Evolutionary conservation across 257 asterid species (phyloP).

Genomic region (Nicotiana paniculata): DNA sequence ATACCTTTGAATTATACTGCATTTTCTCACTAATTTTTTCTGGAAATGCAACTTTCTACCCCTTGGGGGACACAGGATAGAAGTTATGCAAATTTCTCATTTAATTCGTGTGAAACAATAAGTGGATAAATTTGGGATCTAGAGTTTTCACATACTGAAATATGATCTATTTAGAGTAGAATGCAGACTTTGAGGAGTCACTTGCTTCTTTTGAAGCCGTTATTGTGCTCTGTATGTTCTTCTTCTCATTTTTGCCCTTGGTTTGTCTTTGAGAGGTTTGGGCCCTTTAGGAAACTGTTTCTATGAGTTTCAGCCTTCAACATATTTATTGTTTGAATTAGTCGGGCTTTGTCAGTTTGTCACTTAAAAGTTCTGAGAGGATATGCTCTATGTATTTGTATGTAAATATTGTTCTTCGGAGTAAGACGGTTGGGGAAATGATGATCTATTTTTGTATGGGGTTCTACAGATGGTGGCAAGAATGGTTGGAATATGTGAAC

Average conservation of each 20-base stretch:
- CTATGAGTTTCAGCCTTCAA: background rate
- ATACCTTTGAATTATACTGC: background rate
- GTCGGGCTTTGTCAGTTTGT: background rate
- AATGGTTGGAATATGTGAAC: conserved; percentile 89
- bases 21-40: background rate
- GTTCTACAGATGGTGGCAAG: conserved; percentile 94
- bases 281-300: background rate
- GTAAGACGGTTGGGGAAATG: background rate
- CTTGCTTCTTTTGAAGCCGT: background rate
- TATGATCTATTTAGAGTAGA: background rate
- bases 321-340: background rate
- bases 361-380: background rate
- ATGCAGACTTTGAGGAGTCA: background rate
- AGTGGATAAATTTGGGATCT: background rate
- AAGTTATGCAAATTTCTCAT: background rate
- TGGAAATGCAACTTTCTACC: background rate
- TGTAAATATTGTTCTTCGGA: background rate
- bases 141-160: background rate
- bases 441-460: background rate
- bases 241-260: background rate
- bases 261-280: background rate
- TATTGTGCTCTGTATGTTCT: background rate
- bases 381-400: background rate
- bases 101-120: background rate
- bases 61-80: background rate